Evolutionary conservation across 768 basidiomycete genomes (phyloP), one percentile per base, ranked within the genome.

Genomic region (Hortiboletus flavorubellus): DNA sequence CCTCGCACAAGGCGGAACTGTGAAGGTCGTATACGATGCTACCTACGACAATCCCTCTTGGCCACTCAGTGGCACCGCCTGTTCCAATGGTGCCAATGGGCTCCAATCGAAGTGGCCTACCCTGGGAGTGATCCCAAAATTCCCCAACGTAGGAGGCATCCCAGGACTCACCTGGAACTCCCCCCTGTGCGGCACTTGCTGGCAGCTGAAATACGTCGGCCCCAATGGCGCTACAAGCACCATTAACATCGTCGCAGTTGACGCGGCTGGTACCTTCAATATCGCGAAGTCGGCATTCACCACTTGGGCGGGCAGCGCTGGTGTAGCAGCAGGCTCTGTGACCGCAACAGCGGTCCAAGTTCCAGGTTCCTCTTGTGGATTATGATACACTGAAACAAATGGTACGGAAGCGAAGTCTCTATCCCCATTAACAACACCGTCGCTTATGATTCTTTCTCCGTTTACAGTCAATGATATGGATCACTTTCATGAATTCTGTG

Each of bases 131-230:
- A 62, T 75, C 49, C 73, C 72, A 41, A 56, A 56, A 33, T 75
- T 68, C 65, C 72, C 74, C n/a, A 55, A 59, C 53, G 67, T 75
- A 45, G 74, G 74, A 29, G 73, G 68, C 12, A 39, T 59, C 23
- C 58, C 58, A 6, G 58, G 37, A 26, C 47, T 60, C 41, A 54
- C 54, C n/a, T 85, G 72, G 68, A 77, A 81, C 65, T 83, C 82
- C 5, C 46, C 73, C 2, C 67, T 70, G 18, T 86, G 84, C 57
- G 84, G 84, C 18, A 75, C 78, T 38, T 86, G 84, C 70, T 86
- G 82, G 81, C 53, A 48, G 31, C 21, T 44, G 2, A 1, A 0
- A 2, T 26, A 33, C 34, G 21, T 5, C 46, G 41, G 5, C 23
- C 6, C 45, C 14, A 11, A 44, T 12, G 51, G 50, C 8, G 5